phyloP scores from a whole-genome alignment of 768 basidiomycete species.

The Naganishia onofrii region DNA sequence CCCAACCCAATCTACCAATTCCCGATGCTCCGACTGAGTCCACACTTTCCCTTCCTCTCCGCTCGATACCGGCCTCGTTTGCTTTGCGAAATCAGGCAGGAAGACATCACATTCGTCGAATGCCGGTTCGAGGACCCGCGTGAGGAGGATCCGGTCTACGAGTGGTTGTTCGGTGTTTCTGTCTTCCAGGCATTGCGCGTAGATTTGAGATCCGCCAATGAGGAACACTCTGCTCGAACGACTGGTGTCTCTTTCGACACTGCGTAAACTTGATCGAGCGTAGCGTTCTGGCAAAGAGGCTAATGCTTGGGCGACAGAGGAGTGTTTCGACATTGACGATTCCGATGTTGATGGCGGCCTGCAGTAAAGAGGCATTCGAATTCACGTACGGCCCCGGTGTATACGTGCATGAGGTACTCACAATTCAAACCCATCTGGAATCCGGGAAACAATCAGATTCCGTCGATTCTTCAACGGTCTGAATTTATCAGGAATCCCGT shows the following conservation, averaged over 20 bases:
- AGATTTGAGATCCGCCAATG: conserved; percentile 88
- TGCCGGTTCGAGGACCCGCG: conserved; percentile 70
- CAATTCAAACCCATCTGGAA: conserved; percentile 57
- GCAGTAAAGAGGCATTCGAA: not conserved
- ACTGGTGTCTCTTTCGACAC: conserved; percentile 16
- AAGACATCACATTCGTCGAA: conserved; percentile 83
- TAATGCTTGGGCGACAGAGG: conserved; percentile 35
- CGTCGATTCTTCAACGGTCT: conserved; percentile 71
- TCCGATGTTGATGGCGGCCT: not conserved
- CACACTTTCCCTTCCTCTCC: conserved; percentile 34
- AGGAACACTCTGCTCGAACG: conserved; percentile 62
- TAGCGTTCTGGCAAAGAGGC: conserved; percentile 26
- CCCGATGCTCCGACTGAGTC: conserved; percentile 63
- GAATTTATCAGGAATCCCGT: conserved; percentile 83
- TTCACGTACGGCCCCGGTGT: not conserved
- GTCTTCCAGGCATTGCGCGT: conserved; percentile 62
- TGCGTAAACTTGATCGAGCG: not conserved
- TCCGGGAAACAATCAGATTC: conserved; percentile 73
- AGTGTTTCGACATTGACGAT: conserved; percentile 16
- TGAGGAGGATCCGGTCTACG: conserved; percentile 82
- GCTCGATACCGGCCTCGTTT: conserved; percentile 1
- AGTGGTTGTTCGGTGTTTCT: conserved; percentile 34
- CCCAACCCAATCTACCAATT: conserved; percentile 72
- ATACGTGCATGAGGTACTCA: conserved; percentile 7
- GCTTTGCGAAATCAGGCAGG: conserved; percentile 67